A percentile compares a stretch with the other conserved stretches of the same genome.
These are phyloP conservation scores for Cutaneotrichosporon cutaneum DNA, from an alignment of 1,284 basidiomycete species.

Conservation along the genomic window DNA sequence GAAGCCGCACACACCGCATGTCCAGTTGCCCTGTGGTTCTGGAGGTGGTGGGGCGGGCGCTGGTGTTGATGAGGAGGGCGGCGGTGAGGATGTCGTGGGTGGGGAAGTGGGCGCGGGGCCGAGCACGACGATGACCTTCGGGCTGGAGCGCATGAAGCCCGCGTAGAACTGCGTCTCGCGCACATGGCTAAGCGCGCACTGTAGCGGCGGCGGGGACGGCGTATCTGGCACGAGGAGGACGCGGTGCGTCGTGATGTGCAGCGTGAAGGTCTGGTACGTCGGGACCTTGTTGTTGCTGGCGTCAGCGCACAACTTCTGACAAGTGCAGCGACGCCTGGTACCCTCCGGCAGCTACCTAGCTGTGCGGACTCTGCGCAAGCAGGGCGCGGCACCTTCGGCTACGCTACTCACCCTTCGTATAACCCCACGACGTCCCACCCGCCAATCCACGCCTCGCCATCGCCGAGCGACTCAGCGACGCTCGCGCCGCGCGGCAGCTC, in stretches of 20 bases:
- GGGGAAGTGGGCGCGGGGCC: neutral
- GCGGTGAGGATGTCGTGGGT: neutral
- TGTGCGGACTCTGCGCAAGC: no score
- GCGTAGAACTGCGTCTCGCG: constrained; percentile 84
- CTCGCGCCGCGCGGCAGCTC: constrained; percentile 6
- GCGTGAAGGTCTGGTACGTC: constrained; percentile 66
- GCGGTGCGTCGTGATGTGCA: constrained; percentile 80
- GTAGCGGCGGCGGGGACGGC: constrained; percentile 58
- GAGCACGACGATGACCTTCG: constrained; percentile 74
- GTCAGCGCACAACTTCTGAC: constrained; percentile 12
- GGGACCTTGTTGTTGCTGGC: constrained; percentile 69
- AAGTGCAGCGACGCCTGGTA: no score
- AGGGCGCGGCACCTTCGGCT: no score
- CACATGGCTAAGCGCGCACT: constrained; percentile 62
- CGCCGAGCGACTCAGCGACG: constrained; percentile 49
- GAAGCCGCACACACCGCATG: constrained; percentile 80
- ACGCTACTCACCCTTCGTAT: constrained; percentile 85
- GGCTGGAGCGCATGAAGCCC: constrained; percentile 83
- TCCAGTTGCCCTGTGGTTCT: constrained; percentile 58
- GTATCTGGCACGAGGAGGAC: constrained; percentile 46
- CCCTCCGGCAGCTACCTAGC: no score
- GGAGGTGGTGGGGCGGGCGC: neutral
- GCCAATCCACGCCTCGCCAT: constrained; percentile 71
- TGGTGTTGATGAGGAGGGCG: neutral
- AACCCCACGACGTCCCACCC: constrained; percentile 78